Evolutionary conservation across 495 filamentous ascomycete genomes (phyloP).

Genomic region (Penicillium pulvis): DNA sequence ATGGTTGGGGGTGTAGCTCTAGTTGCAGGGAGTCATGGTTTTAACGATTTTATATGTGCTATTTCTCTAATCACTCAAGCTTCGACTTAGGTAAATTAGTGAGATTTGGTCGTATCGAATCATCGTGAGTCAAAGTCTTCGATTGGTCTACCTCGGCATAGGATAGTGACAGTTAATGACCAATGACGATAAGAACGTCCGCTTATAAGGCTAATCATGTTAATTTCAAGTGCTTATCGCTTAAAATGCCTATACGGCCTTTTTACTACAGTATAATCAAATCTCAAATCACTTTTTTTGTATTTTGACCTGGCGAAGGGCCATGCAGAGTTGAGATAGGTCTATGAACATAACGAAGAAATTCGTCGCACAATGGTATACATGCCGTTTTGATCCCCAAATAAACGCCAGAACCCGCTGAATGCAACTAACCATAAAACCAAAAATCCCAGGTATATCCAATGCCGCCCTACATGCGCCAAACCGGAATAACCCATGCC

Average conservation of each 20-base stretch:
- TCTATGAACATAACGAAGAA: slow-evolving; percentile 37
- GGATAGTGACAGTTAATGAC: not conserved
- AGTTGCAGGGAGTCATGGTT: not conserved
- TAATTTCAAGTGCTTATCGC: too few relatives aligned
- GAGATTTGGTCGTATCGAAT: not conserved
- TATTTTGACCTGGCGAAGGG: slow-evolving; percentile 26
- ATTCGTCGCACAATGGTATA: slow-evolving; percentile 35
- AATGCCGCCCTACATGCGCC: slow-evolving; percentile 37
- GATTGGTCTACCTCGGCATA: too few relatives aligned
- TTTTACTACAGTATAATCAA: not conserved
- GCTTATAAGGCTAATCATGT: not conserved
- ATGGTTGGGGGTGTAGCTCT: not conserved
- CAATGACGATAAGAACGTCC: not conserved
- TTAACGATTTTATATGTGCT: too few relatives aligned
- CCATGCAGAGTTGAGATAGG: slow-evolving; percentile 39
- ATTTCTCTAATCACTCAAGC: not conserved
- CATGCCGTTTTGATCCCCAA: slow-evolving; percentile 30
- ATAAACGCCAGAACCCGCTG: slow-evolving; percentile 38
- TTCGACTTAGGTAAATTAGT: not conserved
- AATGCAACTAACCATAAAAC: slow-evolving; percentile 27
- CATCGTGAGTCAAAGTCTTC: not conserved
- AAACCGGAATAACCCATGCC: slow-evolving; percentile 31
- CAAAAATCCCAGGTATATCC: slow-evolving; percentile 24
- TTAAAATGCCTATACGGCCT: not conserved
- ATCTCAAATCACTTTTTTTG: slow-evolving; percentile 31